phyloP scores from a whole-genome alignment of 495 filamentous ascomycete genomes.

The Penicillium samsonianum region DNA sequence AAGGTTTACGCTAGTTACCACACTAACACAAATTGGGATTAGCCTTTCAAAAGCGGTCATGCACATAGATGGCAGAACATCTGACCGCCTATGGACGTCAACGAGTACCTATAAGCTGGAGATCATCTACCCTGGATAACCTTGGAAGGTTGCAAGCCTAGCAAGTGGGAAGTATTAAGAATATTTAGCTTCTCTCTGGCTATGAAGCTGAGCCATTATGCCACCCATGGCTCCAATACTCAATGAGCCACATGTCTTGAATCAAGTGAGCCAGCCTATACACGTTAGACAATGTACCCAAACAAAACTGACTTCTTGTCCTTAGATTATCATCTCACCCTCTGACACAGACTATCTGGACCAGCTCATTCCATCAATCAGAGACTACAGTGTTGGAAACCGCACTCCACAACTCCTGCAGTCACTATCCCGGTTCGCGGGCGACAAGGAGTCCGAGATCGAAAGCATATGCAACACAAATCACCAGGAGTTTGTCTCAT shows the following conservation, averaged over 20 bases:
- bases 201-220: conserved; percentile 34
- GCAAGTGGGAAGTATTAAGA: background rate
- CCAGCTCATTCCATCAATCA: conserved; percentile 88
- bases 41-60: background rate
- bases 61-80: background rate
- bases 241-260: conserved; percentile 49
- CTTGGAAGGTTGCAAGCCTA: background rate
- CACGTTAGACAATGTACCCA: background rate
- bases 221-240: conserved; percentile 26
- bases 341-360: conserved; percentile 94
- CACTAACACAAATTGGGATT: background rate
- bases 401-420: conserved; percentile 73
- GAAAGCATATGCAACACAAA: conserved; percentile 93
- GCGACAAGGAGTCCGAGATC: conserved; percentile 86
- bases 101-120: background rate
- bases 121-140: background rate
- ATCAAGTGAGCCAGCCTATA: conserved; percentile 34
- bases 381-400: conserved; percentile 79
- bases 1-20: background rate
- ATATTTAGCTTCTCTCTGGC: conserved; percentile 26
- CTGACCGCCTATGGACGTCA: conserved; percentile 6
- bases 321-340: conserved; percentile 86
- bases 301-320: conserved; percentile 8
- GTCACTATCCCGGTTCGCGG: conserved; percentile 75
- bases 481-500: conserved; percentile 92